Evolutionary conservation across 345 rosid genomes (phyloP), one percentile per base, ranked within the genome.

Genomic region (Salix viminalis): DNA sequence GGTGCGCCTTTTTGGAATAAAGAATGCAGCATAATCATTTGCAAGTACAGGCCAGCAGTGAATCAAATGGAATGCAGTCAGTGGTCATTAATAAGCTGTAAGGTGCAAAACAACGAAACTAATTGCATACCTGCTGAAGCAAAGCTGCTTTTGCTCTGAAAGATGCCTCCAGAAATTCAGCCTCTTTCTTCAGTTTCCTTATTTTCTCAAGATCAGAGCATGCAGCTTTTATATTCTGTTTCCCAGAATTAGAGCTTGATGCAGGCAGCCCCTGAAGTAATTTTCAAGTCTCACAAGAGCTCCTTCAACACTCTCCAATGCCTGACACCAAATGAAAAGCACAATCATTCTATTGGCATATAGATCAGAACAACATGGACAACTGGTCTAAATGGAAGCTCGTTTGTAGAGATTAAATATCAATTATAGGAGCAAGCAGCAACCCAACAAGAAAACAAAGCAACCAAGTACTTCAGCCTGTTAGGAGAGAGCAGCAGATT

Each of bases 161-260:
- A 83, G 99, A 96, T 70, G 90, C 99, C 85, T 96, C 98, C 61
- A 96, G 88, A 89, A 96, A 93, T 79, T 91, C 99, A 79, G 98
- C 96, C 89, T 96, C 99, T 84, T 92, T 93, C 89, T 93, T 96
- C 30, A 96, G 97, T 87, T 91, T 96, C 86, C 99, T 87, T 80
- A 96, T 92, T 76, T 87, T 96, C 85, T 92, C 97, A 73, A 96
- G 97, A 86, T 96, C 97, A 78, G 94, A 93, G 85, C 98, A 92
- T 75, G 99, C 99, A 65, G 96, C 97, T 85, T 92, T 85, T 80
- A 96, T 71, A 81, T 93, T 90, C 84, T 92, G 95, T 80, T 91
- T 96, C 82, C 97, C 94, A 75, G 94, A 87, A 77, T 78, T 80
- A 70, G 98, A 88, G 81, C 90, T 90, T 72, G 97, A 88, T 69